Percentiles rank a stretch among this genome's conserved stretches.
These are phyloP conservation scores for Fusarium papillatum DNA, from an alignment of 2,329 filamentous ascomycete species.

Conservation along the genomic window DNA sequence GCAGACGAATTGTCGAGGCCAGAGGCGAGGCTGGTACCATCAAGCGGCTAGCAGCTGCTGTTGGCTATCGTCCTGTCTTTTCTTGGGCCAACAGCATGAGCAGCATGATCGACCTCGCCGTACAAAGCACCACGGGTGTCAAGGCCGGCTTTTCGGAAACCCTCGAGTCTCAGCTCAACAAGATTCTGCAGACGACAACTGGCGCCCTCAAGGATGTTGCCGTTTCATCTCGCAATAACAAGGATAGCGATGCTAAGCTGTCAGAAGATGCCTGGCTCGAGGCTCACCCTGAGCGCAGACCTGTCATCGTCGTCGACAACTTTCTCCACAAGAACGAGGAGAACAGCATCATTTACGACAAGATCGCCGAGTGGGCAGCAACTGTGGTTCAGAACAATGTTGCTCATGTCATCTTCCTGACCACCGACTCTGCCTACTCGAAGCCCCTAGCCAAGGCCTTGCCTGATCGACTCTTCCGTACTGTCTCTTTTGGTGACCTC, in stretches of 20 bases:
- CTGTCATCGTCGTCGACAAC: constrained; percentile 92
- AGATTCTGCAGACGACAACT: constrained; percentile 89
- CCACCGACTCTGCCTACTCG: constrained; percentile 88
- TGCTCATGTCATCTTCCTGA: constrained; percentile 95
- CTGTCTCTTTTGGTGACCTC: constrained; percentile 88
- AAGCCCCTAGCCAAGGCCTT: constrained; percentile 90
- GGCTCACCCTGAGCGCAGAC: constrained; percentile 85
- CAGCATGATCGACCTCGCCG: constrained; percentile 91
- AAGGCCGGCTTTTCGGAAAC: constrained; percentile 97
- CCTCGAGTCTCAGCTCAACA: constrained; percentile 87
- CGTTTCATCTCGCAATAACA: constrained; percentile 76
- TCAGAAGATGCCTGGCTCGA: constrained; percentile 91
- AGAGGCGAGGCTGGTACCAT: constrained; percentile 91
- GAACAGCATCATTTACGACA: constrained; percentile 77
- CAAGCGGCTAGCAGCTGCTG: constrained; percentile 81
- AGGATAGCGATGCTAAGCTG: constrained; percentile 79
- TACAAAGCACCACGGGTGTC: constrained; percentile 93
- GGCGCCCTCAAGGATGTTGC: constrained; percentile 84
- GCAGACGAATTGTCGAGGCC: constrained; percentile 93
- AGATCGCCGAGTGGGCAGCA: constrained; percentile 91
- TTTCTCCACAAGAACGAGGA: constrained; percentile 86
- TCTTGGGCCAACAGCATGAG: constrained; percentile 97
- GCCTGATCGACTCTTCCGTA: constrained; percentile 91
- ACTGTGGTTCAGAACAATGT: constrained; percentile 87
- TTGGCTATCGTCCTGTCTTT: constrained; percentile 94